phyloP scores from a whole-genome alignment of 2,329 filamentous ascomycete species.

The Colletotrichum australisinense region DNA sequence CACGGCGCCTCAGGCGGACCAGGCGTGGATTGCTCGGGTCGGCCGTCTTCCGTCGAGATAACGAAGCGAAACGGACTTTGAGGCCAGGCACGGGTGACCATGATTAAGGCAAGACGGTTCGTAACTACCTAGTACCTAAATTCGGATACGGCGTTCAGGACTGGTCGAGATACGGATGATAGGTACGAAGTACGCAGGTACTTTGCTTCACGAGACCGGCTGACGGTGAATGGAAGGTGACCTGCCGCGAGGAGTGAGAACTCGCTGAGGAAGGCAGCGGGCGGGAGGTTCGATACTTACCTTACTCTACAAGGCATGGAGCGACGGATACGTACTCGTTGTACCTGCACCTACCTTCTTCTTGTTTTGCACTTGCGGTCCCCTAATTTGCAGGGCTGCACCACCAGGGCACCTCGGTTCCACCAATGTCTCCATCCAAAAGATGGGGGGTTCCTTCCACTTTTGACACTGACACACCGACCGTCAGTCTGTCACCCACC shows the following conservation, averaged over 20 bases:
- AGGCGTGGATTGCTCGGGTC: neutral
- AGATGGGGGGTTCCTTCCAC: neutral
- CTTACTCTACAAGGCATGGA: neutral
- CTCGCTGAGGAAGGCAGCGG: neutral
- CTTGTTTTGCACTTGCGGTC: neutral
- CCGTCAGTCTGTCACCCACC: neutral
- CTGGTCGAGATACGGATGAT: neutral
- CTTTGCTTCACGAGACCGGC: neutral
- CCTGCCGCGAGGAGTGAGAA: too few relatives aligned
- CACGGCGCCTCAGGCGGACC: neutral
- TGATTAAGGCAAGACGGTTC: neutral
- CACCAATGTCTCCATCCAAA: conserved; percentile 19
- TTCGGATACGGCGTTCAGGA: neutral
- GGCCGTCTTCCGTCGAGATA: neutral
- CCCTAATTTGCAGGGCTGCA: conserved; percentile 26
- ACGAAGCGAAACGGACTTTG: neutral
- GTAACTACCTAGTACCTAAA: too few relatives aligned
- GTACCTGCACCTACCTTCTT: neutral
- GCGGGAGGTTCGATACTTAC: neutral
- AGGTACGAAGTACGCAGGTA: neutral
- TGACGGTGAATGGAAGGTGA: neutral
- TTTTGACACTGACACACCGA: neutral
- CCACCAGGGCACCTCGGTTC: neutral
- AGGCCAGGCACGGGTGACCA: neutral
- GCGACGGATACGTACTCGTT: neutral